These are phyloP conservation scores for Cryptosporidium tyzzeri DNA, from an alignment of 169 alveolate species.

Conservation along the genomic window DNA sequence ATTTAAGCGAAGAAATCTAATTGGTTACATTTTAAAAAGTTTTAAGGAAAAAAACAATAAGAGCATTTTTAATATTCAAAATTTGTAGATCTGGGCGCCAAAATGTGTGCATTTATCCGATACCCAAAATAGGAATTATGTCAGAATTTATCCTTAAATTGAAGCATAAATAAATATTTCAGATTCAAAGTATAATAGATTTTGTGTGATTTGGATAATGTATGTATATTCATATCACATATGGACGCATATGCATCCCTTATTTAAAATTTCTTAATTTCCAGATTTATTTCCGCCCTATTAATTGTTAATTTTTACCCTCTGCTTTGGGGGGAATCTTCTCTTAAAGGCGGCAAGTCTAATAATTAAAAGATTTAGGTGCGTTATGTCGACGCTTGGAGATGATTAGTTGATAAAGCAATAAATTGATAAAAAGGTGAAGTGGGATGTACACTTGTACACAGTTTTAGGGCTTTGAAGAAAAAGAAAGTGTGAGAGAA, in stretches of 20 bases:
- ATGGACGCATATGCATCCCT: no score
- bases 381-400: conserved; percentile 74
- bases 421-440: conserved; percentile 6
- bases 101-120: background rate
- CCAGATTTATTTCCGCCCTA: background rate
- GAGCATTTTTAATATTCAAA: background rate
- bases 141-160: background rate
- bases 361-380: conserved; percentile 67
- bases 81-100: background rate
- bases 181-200: no score
- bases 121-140: background rate
- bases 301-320: background rate
- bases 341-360: conserved; percentile 16
- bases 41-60: background rate
- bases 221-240: no score
- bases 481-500: background rate
- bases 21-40: background rate
- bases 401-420: background rate
- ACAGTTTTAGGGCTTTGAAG: conserved; percentile 11
- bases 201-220: background rate
- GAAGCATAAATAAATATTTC: background rate
- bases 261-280: background rate
- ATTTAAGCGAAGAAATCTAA: background rate
- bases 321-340: background rate
- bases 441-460: conserved; percentile 5